Evolutionary conservation across 257 asterid genomes (phyloP).

Genomic region (Jaltomata sinuosa): DNA sequence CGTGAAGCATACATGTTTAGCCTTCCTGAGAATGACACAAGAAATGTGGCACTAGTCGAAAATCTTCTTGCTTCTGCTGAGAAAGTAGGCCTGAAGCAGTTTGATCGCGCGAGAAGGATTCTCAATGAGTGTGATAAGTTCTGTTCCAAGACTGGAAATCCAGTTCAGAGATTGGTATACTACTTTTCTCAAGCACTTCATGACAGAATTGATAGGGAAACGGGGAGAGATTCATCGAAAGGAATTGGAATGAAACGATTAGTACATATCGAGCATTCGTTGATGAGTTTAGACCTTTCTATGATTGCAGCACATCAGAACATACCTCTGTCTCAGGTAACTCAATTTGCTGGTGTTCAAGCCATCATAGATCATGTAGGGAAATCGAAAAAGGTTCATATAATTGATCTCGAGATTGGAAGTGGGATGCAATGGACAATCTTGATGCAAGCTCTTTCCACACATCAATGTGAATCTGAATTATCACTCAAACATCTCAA

Average conservation of each 20-base stretch:
- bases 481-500: slow-evolving; percentile 31
- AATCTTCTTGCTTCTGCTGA: slow-evolving; percentile 46
- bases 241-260: neutral
- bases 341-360: slow-evolving; percentile 45
- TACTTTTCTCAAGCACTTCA: slow-evolving; percentile 23
- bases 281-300: neutral
- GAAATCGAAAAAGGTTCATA: slow-evolving; percentile 34
- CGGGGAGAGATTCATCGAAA: slow-evolving; percentile 1
- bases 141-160: slow-evolving; percentile 20
- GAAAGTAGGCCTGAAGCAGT: slow-evolving; percentile 27
- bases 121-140: slow-evolving; percentile 17
- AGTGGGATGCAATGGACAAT: slow-evolving; percentile 41
- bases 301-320: slow-evolving; percentile 25
- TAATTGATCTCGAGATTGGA: slow-evolving; percentile 42
- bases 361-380: slow-evolving; percentile 35
- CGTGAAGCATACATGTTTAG: slow-evolving; percentile 17
- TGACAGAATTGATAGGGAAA: slow-evolving; percentile 18
- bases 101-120: slow-evolving; percentile 16
- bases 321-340: slow-evolving; percentile 35
- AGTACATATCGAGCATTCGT: neutral
- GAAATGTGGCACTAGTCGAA: slow-evolving; percentile 31
- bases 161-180: slow-evolving; percentile 16
- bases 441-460: slow-evolving; percentile 59
- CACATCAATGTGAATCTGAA: slow-evolving; percentile 7
- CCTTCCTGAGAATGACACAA: slow-evolving; percentile 35